Percentiles rank a stretch among this genome's conserved stretches.
These are phyloP conservation scores for Ananas comosus DNA, from an alignment of 176 grass and related monocot genomes.

Conservation along the genomic window DNA sequence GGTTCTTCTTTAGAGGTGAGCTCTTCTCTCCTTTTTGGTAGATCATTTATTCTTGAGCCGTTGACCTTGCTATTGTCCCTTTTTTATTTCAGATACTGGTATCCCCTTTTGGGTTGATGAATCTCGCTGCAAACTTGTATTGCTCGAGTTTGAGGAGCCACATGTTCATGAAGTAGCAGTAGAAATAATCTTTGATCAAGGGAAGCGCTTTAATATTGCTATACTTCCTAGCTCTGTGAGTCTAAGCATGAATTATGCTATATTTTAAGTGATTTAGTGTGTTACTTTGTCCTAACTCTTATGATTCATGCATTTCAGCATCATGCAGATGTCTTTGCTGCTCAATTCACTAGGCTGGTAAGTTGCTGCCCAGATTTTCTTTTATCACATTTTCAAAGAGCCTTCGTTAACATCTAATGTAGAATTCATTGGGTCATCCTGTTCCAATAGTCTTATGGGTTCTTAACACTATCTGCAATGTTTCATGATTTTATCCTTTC, in stretches of 20 bases:
- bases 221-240: constrained; percentile 39
- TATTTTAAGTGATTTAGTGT: not conserved
- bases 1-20: constrained; percentile 29
- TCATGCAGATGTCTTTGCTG: constrained; percentile 42
- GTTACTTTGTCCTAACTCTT: constrained; percentile 9
- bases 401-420: not conserved
- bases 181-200: constrained; percentile 26
- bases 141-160: constrained; percentile 24
- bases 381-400: not conserved
- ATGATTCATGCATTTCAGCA: constrained; percentile 30
- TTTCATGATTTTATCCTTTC: too few relatives aligned
- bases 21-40: not conserved
- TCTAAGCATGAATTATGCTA: not conserved
- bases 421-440: not conserved
- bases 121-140: constrained; percentile 37
- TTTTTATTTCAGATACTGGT: constrained; percentile 20
- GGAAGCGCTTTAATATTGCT: constrained; percentile 9
- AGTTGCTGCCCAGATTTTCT: not conserved
- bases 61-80: constrained; percentile 14
- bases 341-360: constrained; percentile 48
- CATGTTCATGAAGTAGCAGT: constrained; percentile 31
- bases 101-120: constrained; percentile 24
- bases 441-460: too few relatives aligned
- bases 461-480: too few relatives aligned
- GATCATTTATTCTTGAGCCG: constrained; percentile 10